Evolutionary conservation across 2,329 filamentous ascomycete genomes (phyloP).

Genomic region (Leptographium procerum): DNA sequence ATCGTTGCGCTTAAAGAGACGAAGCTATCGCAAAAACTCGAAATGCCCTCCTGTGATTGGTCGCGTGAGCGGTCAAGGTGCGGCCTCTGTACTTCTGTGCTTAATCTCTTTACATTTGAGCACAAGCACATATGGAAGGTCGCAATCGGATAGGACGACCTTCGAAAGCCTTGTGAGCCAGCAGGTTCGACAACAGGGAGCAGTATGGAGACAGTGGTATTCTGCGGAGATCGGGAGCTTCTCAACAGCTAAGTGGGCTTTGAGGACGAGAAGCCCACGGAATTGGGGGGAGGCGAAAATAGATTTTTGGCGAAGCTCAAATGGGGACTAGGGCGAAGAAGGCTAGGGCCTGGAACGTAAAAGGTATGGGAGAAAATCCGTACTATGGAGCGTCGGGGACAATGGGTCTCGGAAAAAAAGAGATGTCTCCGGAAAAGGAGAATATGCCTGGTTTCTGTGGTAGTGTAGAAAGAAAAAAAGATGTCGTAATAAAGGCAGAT

Average conservation of each 20-base stretch:
- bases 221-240: not conserved
- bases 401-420: not conserved
- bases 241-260: not conserved
- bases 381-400: not conserved
- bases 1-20: not conserved
- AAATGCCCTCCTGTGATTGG: conserved; percentile 2
- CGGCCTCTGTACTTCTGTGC: not conserved
- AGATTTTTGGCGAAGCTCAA: not conserved
- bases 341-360: not conserved
- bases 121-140: not conserved
- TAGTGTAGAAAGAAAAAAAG: not conserved
- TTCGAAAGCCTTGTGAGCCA: not conserved
- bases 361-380: not conserved
- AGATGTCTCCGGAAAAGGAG: not conserved
- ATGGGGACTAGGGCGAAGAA: not conserved
- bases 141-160: not conserved
- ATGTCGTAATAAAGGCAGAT: not conserved
- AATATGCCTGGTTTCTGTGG: not conserved
- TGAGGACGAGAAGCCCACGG: not conserved
- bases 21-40: conserved; percentile 1
- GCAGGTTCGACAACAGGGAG: not conserved
- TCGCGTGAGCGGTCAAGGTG: not conserved
- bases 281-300: conserved; percentile 1
- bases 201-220: not conserved
- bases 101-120: not conserved